phyloP scores from a whole-genome alignment of 192 early-diverging fungal species.

The Diversispora epigaea region DNA sequence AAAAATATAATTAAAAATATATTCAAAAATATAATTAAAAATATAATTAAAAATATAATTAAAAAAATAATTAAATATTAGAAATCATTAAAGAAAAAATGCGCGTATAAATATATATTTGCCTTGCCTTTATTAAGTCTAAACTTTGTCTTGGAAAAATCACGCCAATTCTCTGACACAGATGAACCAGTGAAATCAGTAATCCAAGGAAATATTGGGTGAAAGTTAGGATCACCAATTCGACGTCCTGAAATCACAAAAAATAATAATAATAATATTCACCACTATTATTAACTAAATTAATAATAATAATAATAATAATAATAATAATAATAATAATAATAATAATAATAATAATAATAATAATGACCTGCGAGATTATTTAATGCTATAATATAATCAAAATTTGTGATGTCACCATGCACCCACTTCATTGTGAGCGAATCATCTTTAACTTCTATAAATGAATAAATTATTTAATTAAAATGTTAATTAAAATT shows the following conservation, averaged over 20 bases:
- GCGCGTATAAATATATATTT: background rate
- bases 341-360: background rate
- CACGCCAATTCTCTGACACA: constrained; percentile 53
- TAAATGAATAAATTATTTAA: background rate
- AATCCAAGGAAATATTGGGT: constrained; percentile 71
- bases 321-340: background rate
- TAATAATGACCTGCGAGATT: constrained; percentile 66
- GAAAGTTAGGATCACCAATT: constrained; percentile 63
- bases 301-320: background rate
- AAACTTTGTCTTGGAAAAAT: constrained; percentile 66
- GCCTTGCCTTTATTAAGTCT: constrained; percentile 58
- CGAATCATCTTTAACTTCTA: constrained; percentile 49
- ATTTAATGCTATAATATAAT: constrained; percentile 92
- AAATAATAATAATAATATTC: background rate
- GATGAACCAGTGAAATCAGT: constrained; percentile 61
- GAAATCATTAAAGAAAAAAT: background rate
- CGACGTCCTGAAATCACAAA: constrained; percentile 48
- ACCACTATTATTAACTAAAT: background rate
- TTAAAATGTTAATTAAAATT: too few species aligned
- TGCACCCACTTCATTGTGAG: constrained; percentile 69
- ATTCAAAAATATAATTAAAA: too few species aligned
- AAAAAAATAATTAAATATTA: background rate
- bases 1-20: too few species aligned
- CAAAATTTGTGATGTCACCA: constrained; percentile 88
- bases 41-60: too few species aligned